Conservation (phyloP, 768 basidiomycete species). For the Phylloporus sp. region DNA sequence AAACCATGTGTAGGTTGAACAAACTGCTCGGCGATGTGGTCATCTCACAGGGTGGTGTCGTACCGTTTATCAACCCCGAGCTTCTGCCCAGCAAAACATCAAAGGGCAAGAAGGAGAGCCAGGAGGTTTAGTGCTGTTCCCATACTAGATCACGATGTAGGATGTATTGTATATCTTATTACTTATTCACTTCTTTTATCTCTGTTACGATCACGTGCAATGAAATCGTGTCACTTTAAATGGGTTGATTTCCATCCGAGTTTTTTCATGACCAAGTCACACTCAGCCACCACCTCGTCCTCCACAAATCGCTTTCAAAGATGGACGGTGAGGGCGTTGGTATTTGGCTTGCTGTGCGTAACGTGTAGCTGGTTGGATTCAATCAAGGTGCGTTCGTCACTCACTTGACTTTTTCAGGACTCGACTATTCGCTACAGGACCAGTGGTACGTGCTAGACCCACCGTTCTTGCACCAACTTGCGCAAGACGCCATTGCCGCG, state of each 20-base stretch:
- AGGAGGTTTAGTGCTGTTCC: constrained; percentile 37
- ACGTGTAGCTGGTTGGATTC: constrained; percentile 52
- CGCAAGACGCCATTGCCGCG: constrained; percentile 65
- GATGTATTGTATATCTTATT: constrained; percentile 32
- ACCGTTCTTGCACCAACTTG: constrained; percentile 63
- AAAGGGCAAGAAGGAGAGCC: constrained; percentile 50
- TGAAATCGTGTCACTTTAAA: neutral
- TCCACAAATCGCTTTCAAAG: constrained; percentile 18
- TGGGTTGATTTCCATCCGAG: constrained; percentile 1
- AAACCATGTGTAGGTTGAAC: constrained; percentile 28
- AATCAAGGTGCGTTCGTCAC: constrained; percentile 50
- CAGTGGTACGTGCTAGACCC: constrained; percentile 89
- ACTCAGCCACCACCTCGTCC: neutral
- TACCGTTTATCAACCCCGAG: constrained; percentile 49
- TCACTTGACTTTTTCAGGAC: neutral
- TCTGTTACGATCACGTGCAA: neutral
- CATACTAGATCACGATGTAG: constrained; percentile 19
- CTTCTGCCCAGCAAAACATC: constrained; percentile 51
- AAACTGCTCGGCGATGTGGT: constrained; percentile 45
- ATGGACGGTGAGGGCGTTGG: constrained; percentile 31
- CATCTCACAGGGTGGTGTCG: constrained; percentile 63
- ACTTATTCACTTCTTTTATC: constrained; percentile 24
- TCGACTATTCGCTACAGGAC: constrained; percentile 41
- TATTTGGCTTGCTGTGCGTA: constrained; percentile 29
- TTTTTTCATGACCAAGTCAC: constrained; percentile 17